These are phyloP conservation scores for Penicillium sp. DNA, from an alignment of 2,329 filamentous ascomycete species.

Conservation along the genomic window DNA sequence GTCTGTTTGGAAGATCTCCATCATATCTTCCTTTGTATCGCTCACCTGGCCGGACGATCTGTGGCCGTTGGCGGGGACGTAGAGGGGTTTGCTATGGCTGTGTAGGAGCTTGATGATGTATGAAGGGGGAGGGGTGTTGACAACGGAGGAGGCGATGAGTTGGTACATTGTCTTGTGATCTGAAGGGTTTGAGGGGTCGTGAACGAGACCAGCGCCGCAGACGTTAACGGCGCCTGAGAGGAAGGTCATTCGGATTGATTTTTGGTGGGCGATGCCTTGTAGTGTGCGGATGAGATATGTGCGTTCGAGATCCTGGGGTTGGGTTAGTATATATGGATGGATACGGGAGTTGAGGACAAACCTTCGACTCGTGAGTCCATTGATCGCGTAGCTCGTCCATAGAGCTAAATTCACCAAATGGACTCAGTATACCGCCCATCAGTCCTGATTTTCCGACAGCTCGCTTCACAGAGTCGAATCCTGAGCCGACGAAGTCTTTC, in stretches of 20 bases:
- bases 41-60: conserved; percentile 64
- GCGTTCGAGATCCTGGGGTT: conserved; percentile 73
- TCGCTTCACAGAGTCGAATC: conserved; percentile 93
- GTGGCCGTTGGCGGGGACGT: conserved; percentile 85
- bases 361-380: conserved; percentile 97
- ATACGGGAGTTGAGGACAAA: conserved; percentile 29
- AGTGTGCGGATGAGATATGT: conserved; percentile 95
- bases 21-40: conserved; percentile 99
- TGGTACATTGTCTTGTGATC: conserved; percentile 99
- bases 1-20: conserved; percentile 97
- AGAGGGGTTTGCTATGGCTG: conserved; percentile 80
- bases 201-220: conserved; percentile 87
- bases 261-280: conserved; percentile 92
- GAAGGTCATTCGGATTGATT: conserved; percentile 95
- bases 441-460: conserved; percentile 92
- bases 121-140: conserved; percentile 78
- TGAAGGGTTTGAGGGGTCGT: conserved; percentile 84
- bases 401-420: conserved; percentile 93
- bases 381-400: conserved; percentile 92
- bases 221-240: conserved; percentile 86
- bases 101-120: conserved; percentile 95
- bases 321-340: background rate
- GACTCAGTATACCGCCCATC: conserved; percentile 93
- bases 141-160: conserved; percentile 87
- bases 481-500: conserved; percentile 86